Conservation (phyloP, 1,139 yeast species). For the Pichia cactophila region DNA sequence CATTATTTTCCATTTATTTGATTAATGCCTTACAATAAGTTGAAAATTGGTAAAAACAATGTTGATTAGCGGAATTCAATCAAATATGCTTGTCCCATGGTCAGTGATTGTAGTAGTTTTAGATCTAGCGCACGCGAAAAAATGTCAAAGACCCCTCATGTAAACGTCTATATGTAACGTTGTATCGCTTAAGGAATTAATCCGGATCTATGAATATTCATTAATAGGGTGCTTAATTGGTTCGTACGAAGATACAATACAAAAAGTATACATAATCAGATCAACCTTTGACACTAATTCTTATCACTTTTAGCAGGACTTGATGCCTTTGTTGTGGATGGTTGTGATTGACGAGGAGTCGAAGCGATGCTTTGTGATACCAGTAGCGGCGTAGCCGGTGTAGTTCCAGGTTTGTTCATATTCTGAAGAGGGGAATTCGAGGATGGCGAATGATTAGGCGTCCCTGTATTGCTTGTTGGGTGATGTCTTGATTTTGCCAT, state of each 20-base stretch:
- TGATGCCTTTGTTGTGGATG: not conserved
- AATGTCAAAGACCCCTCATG: too few species aligned
- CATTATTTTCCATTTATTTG: not conserved
- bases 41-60: too few species aligned
- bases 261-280: not conserved
- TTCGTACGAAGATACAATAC: too few species aligned
- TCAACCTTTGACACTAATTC: not conserved
- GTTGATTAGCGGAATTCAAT: too few species aligned
- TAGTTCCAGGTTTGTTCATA: not conserved
- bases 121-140: too few species aligned
- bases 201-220: too few species aligned
- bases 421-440: constrained; percentile 4
- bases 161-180: too few species aligned
- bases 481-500: not conserved
- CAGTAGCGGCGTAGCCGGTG: constrained; percentile 6
- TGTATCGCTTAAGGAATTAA: too few species aligned
- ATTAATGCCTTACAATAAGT: not conserved
- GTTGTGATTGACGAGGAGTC: constrained; percentile 3
- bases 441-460: constrained; percentile 2
- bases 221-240: too few species aligned
- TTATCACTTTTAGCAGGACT: not conserved
- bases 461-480: not conserved
- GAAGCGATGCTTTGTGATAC: constrained; percentile 4
- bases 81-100: too few species aligned
- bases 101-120: too few species aligned